A percentile compares a stretch with the other conserved stretches of the same genome.
phyloP scores from a whole-genome alignment of 345 rosid species.

The Trapa bicornis region DNA sequence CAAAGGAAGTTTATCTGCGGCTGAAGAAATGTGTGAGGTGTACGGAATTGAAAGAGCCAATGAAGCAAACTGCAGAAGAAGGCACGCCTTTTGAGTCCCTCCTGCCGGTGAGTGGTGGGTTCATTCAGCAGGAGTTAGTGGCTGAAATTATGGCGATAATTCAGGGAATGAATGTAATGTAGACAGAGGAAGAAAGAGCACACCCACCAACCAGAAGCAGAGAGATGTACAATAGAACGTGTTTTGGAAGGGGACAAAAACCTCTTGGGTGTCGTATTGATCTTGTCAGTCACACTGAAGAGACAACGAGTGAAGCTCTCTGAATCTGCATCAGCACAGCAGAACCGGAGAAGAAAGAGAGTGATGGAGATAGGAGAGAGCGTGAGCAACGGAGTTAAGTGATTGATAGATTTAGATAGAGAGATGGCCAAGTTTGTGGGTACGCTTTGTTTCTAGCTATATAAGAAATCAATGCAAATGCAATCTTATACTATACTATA shows the following conservation, averaged over 20 bases:
- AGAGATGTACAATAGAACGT: neutral
- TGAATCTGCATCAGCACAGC: neutral
- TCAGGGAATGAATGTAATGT: constrained; percentile 5
- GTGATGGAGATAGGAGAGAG: no score
- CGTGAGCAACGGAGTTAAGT: no score
- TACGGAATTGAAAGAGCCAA: neutral
- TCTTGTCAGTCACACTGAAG: neutral
- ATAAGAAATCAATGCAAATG: no score
- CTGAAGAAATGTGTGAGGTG: neutral
- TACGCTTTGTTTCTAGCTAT: no score
- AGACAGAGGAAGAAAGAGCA: constrained; percentile 2
- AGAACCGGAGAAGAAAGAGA: no score
- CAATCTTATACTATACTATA: no score
- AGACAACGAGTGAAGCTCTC: neutral
- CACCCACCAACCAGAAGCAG: neutral
- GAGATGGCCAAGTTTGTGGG: no score
- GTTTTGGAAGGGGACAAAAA: neutral
- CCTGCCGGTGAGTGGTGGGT: neutral
- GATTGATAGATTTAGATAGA: no score
- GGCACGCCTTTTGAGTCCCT: neutral
- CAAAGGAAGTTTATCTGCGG: neutral
- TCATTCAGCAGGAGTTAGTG: neutral
- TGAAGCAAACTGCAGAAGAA: neutral
- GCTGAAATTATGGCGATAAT: constrained; percentile 30
- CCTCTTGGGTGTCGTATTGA: neutral